Evolutionary conservation across 352 stramenopile species (phyloP), one percentile per base, ranked within the genome.

Genomic region (Phytophthora capsici): DNA sequence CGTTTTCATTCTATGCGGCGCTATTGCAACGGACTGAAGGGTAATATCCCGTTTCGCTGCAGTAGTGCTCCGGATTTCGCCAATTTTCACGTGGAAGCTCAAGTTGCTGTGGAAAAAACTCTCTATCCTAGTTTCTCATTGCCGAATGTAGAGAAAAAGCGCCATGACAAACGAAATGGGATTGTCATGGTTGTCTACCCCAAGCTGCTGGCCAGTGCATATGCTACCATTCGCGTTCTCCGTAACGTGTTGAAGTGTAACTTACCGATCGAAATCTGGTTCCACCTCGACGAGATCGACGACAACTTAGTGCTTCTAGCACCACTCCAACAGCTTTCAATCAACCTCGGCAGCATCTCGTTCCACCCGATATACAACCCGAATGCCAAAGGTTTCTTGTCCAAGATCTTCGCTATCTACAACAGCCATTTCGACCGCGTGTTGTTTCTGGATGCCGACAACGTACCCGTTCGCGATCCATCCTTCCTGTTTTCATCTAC

Each of bases 261-360:
- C n/a, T 57, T 87, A 30, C 70, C 75, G 5, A 66, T 87, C 26
- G 78, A 86, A 28, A 49, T 86, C 1, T 86, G 78, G 75, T 81
- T 69, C 26, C 58, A 65, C 17, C 17, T 64, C 20, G 28, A 50
- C 8, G 75, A 84, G 22, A 66, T 80, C 23, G 40, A 41, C 4
- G 13, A 22, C 8, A 16, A 40, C 1, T n/a, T 63, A 14, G 17
- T 20, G 17, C 16, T 32, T 1, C 26, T 67, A 14, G 44, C 58
- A 20, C 16, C 41, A 2, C 17, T 84, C 0, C 45, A 78, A 2
- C 19, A 57, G 4, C 68, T 86, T 3, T 32, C 60, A 2, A 34
- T 38, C 0, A 25, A 48, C 13, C 68, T 67, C 16, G 58, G 59
- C 0, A 45, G 53, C 0, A 38, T 81, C 3, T 47, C 61, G 0